These are phyloP conservation scores for Eutrema japonicum DNA, from an alignment of 345 rosid species.

Conservation along the genomic window DNA sequence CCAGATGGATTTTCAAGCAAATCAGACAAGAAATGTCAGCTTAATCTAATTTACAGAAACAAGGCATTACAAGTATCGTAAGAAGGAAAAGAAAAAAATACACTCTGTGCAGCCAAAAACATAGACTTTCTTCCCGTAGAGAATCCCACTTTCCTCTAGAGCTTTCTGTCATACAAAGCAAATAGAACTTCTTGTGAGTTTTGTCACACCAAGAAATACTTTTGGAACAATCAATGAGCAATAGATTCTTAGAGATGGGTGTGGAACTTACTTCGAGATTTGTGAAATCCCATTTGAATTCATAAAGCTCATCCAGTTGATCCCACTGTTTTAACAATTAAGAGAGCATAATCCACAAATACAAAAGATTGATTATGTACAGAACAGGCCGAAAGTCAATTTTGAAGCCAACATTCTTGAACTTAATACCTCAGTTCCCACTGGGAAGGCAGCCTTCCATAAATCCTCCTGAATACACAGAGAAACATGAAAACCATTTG, in stretches of 20 bases:
- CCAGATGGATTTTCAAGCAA: background rate
- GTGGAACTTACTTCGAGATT: conserved; percentile 74
- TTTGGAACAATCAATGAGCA: background rate
- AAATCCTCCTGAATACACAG: conserved; percentile 70
- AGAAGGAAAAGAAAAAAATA: conserved; percentile 46
- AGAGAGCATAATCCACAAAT: conserved; percentile 21
- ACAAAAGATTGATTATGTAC: background rate
- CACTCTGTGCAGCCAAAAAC: conserved; percentile 90
- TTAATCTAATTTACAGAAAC: background rate
- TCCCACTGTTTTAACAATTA: conserved; percentile 62
- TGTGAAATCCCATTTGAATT: conserved; percentile 76
- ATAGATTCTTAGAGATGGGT: conserved; percentile 1
- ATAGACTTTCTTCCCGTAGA: conserved; percentile 68
- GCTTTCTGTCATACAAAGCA: conserved; percentile 60
- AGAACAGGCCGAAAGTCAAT: conserved; percentile 8
- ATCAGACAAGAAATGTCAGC: background rate
- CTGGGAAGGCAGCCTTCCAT: conserved; percentile 80
- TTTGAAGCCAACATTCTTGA: conserved; percentile 17
- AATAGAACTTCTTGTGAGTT: conserved; percentile 1
- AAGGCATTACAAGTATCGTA: background rate
- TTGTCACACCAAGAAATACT: conserved; percentile 5
- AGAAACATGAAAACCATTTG: conserved; percentile 16
- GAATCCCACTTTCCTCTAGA: conserved; percentile 82
- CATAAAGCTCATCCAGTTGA: conserved; percentile 64
- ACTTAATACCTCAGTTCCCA: conserved; percentile 81